phyloP scores from a whole-genome alignment of 2,329 filamentous ascomycete genomes.

The Fusarium sp. region DNA sequence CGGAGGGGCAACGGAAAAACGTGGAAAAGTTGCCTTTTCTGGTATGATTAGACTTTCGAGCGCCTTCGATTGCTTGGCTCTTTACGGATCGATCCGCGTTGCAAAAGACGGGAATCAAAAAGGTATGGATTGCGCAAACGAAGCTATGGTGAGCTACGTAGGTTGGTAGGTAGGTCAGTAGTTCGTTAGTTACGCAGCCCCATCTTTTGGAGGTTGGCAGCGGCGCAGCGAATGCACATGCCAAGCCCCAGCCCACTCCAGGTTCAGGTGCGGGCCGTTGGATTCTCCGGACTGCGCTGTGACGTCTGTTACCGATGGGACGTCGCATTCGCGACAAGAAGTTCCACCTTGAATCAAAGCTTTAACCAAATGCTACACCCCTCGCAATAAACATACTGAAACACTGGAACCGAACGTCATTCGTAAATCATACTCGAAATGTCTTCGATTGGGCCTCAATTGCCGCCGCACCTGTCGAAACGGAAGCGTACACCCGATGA shows the following conservation, averaged over 20 bases:
- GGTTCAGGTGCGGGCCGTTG: constrained; percentile 37
- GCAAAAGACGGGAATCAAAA: constrained; percentile 12
- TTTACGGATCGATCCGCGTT: neutral
- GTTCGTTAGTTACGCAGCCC: constrained; percentile 40
- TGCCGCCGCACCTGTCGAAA: constrained; percentile 75
- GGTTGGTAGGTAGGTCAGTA: constrained; percentile 28
- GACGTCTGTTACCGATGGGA: constrained; percentile 38
- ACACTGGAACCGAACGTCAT: neutral
- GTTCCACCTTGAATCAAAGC: constrained; percentile 28
- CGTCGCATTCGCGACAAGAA: constrained; percentile 27
- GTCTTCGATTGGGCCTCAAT: constrained; percentile 75
- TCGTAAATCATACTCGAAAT: constrained; percentile 54
- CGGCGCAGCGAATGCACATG: constrained; percentile 30
- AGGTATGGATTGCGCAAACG: constrained; percentile 28
- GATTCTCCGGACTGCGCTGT: constrained; percentile 44
- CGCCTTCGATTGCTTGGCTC: neutral
- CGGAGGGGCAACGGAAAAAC: constrained; percentile 32
- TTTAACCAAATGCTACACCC: constrained; percentile 19
- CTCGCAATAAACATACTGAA: constrained; percentile 13
- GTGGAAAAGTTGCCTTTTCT: neutral
- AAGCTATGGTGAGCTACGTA: constrained; percentile 42
- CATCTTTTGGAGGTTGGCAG: constrained; percentile 38
- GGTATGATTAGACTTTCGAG: neutral
- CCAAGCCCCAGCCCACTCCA: constrained; percentile 7
- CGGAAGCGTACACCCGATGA: constrained; percentile 64